phyloP scores from a whole-genome alignment of 352 stramenopile genomes.

The Phytopythium boreale region DNA sequence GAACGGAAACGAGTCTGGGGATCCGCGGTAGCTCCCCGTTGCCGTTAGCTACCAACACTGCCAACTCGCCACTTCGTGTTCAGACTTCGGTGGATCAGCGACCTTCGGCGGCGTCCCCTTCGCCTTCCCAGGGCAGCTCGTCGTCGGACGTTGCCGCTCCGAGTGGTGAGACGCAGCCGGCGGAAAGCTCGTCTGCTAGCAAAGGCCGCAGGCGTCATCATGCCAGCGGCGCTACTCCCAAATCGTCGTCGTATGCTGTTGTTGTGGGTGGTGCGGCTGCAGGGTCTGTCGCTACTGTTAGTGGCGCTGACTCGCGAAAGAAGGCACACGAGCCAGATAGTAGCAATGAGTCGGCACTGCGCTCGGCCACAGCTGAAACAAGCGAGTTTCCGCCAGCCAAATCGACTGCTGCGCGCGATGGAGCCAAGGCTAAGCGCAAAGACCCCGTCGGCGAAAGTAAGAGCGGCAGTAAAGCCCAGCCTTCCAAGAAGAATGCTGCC shows the following conservation, averaged over 20 bases:
- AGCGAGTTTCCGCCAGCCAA: background rate
- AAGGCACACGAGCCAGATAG: background rate
- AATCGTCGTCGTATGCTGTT: constrained; percentile 4
- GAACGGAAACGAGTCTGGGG: background rate
- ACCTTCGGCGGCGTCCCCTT: background rate
- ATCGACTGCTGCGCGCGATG: background rate
- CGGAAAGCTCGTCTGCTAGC: background rate
- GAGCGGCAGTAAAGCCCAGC: background rate
- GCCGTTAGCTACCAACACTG: background rate
- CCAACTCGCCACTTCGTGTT: background rate
- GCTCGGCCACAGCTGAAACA: background rate
- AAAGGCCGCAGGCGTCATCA: constrained; percentile 4
- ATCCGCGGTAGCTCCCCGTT: background rate
- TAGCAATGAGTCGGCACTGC: background rate
- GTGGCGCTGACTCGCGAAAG: background rate
- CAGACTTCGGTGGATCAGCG: background rate
- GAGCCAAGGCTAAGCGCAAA: constrained; percentile 1
- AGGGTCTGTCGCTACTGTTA: too few relatives aligned
- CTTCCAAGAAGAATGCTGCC: constrained; percentile 17
- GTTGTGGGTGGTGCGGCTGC: background rate
- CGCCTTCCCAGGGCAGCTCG: constrained; percentile 3
- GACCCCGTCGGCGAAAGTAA: background rate
- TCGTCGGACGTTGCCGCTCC: background rate
- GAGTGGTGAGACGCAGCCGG: background rate
- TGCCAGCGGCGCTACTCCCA: background rate